phyloP scores from a whole-genome alignment of 495 filamentous ascomycete species.

The Penicillium pancosmium region DNA sequence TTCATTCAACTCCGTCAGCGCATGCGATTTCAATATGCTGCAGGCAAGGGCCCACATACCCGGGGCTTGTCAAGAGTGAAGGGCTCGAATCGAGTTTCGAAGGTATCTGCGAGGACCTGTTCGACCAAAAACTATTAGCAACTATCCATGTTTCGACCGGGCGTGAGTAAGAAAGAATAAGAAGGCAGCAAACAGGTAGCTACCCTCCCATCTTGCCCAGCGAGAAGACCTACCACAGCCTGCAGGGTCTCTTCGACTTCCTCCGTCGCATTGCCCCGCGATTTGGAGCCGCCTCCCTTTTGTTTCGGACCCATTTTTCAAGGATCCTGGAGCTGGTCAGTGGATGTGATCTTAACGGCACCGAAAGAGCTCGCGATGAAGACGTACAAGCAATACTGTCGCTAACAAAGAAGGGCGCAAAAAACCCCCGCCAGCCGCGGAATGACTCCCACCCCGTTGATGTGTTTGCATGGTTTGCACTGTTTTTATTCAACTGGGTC shows the following conservation, averaged over 20 bases:
- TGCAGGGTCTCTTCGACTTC: conserved; percentile 84
- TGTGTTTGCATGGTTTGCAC: conserved; percentile 40
- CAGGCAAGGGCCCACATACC: conserved; percentile 53
- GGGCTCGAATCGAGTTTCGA: conserved; percentile 85
- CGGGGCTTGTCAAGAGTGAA: conserved; percentile 88
- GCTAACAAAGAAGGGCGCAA: conserved; percentile 32
- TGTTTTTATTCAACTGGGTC: neutral
- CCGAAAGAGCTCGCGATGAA: neutral
- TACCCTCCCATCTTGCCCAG: neutral
- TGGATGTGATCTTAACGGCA: neutral
- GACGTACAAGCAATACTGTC: neutral
- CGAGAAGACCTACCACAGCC: conserved; percentile 69
- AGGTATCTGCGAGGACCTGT: conserved; percentile 86
- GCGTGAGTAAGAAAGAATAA: conserved; percentile 11
- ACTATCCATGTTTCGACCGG: conserved; percentile 7
- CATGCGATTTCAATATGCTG: conserved; percentile 2
- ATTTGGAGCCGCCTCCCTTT: conserved; percentile 66
- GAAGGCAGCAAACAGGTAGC: conserved; percentile 10
- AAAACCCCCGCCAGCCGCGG: conserved; percentile 43
- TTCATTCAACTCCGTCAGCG: conserved; percentile 1
- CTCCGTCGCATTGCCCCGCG: conserved; percentile 59
- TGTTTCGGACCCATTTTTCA: conserved; percentile 51
- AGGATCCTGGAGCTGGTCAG: conserved; percentile 10
- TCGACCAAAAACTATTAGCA: conserved; percentile 13
- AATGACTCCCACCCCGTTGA: conserved; percentile 38